Conservation (phyloP, 305 asterid genomes). For the Euphrasia arctica region DNA sequence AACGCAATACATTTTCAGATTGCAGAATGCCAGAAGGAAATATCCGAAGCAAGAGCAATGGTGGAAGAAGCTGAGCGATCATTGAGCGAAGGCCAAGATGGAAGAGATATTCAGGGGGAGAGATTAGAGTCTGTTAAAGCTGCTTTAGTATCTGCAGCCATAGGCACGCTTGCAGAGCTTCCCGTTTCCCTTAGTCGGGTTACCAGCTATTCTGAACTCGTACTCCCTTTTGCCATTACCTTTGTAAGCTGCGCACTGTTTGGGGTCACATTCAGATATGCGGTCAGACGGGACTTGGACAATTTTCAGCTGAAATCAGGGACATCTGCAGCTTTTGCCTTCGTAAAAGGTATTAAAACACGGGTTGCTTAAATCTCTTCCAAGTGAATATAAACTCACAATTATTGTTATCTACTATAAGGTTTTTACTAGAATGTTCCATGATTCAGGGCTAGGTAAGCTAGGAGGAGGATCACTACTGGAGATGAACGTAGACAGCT, state of each 20-base stretch:
- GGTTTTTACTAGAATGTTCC: not conserved
- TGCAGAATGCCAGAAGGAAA: slow-evolving; percentile 90
- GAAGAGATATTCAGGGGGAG: slow-evolving; percentile 30
- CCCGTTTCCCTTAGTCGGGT: slow-evolving; percentile 61
- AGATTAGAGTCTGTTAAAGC: slow-evolving; percentile 80
- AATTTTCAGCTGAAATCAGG: slow-evolving; percentile 84
- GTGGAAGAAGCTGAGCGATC: slow-evolving; percentile 80
- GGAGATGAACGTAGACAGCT: slow-evolving; percentile 56
- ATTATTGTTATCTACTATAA: not conserved
- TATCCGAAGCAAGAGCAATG: slow-evolving; percentile 77
- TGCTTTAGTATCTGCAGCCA: slow-evolving; percentile 66
- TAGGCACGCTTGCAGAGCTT: slow-evolving; percentile 71
- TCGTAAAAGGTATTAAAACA: slow-evolving; percentile 64
- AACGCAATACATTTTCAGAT: slow-evolving; percentile 37
- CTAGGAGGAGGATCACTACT: slow-evolving; percentile 57
- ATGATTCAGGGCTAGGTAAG: slow-evolving; percentile 70
- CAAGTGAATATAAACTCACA: not conserved
- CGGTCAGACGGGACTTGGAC: slow-evolving; percentile 79
- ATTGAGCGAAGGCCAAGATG: slow-evolving; percentile 25
- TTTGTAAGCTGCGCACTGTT: slow-evolving; percentile 74
- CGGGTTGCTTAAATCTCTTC: too few species aligned
- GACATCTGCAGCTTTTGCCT: slow-evolving; percentile 79
- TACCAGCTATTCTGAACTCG: slow-evolving; percentile 41
- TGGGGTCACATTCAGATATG: slow-evolving; percentile 88
- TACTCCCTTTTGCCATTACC: slow-evolving; percentile 66